These are phyloP conservation scores for Aspergillus nomiae DNA, from an alignment of 2,329 filamentous ascomycete species.

Conservation along the genomic window DNA sequence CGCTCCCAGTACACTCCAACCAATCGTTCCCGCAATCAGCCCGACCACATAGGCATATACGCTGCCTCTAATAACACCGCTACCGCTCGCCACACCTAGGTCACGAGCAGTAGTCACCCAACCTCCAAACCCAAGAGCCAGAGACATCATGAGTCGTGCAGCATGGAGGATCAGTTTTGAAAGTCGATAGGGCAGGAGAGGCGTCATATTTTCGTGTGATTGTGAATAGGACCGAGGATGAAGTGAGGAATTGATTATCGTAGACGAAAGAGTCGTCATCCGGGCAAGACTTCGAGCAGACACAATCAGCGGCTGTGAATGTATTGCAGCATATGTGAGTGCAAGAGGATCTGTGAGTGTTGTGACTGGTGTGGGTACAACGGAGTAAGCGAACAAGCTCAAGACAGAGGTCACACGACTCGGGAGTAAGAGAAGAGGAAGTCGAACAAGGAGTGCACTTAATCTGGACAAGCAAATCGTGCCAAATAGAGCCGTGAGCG, in stretches of 20 bases:
- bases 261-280: slow-evolving; percentile 76
- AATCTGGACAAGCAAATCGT: slow-evolving; percentile 88
- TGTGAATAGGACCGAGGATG: slow-evolving; percentile 48
- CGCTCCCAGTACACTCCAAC: slow-evolving; percentile 87
- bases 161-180: slow-evolving; percentile 90
- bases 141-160: slow-evolving; percentile 86
- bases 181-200: slow-evolving; percentile 82
- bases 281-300: slow-evolving; percentile 79
- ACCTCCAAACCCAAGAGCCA: slow-evolving; percentile 87
- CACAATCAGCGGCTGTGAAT: slow-evolving; percentile 77
- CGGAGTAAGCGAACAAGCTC: slow-evolving; percentile 72
- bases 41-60: slow-evolving; percentile 95
- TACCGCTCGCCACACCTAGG: slow-evolving; percentile 61
- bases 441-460: slow-evolving; percentile 74
- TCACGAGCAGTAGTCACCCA: slow-evolving; percentile 92
- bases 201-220: slow-evolving; percentile 43
- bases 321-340: slow-evolving; percentile 90
- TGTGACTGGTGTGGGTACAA: slow-evolving; percentile 82
- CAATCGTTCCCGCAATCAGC: slow-evolving; percentile 88
- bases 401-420: slow-evolving; percentile 69
- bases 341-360: slow-evolving; percentile 88
- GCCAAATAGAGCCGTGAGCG: slow-evolving; percentile 83
- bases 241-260: slow-evolving; percentile 67
- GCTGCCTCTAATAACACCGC: slow-evolving; percentile 65
- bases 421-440: slow-evolving; percentile 83